phyloP scores from a whole-genome alignment of 148 eudicot species.

The Silene latifolia region DNA sequence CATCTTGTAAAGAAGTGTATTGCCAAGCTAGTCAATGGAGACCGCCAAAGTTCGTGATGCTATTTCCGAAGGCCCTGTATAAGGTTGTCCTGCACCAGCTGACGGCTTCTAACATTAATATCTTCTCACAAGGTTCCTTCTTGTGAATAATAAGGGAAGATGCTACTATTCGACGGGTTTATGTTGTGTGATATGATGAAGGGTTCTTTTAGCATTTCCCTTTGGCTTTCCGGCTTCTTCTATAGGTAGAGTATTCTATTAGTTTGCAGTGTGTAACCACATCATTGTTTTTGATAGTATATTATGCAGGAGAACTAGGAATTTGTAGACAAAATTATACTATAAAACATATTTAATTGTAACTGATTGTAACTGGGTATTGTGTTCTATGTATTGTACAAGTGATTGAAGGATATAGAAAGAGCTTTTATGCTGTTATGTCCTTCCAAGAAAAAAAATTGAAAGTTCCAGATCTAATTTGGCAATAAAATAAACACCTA shows the following conservation, averaged over 20 bases:
- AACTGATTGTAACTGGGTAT: slow-evolving; percentile 13
- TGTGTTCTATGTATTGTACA: slow-evolving; percentile 12
- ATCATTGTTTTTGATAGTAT: slow-evolving; percentile 20
- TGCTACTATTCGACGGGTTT: slow-evolving; percentile 6
- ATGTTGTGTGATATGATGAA: slow-evolving; percentile 21
- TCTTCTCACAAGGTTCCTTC: slow-evolving; percentile 1
- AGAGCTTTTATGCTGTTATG: background rate
- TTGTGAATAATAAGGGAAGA: slow-evolving; percentile 27
- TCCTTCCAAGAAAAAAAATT: background rate
- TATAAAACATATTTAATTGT: slow-evolving; percentile 8
- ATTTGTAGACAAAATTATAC: background rate
- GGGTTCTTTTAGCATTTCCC: slow-evolving; percentile 30
- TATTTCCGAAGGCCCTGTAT: background rate
- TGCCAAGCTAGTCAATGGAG: slow-evolving; percentile 19
- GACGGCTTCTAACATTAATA: slow-evolving; percentile 22
- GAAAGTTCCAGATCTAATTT: background rate
- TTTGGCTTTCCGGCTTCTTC: slow-evolving; percentile 16
- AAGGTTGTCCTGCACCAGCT: no score
- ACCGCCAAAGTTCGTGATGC: slow-evolving; percentile 6
- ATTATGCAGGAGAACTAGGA: slow-evolving; percentile 16
- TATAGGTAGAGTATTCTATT: slow-evolving; percentile 22
- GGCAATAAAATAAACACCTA: no score
- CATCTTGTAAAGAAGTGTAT: slow-evolving; percentile 54
- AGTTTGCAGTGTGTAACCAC: slow-evolving; percentile 25
- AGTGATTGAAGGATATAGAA: background rate